phyloP scores from a whole-genome alignment of 495 filamentous ascomycete species.

The Hypoxylon perforatum region DNA sequence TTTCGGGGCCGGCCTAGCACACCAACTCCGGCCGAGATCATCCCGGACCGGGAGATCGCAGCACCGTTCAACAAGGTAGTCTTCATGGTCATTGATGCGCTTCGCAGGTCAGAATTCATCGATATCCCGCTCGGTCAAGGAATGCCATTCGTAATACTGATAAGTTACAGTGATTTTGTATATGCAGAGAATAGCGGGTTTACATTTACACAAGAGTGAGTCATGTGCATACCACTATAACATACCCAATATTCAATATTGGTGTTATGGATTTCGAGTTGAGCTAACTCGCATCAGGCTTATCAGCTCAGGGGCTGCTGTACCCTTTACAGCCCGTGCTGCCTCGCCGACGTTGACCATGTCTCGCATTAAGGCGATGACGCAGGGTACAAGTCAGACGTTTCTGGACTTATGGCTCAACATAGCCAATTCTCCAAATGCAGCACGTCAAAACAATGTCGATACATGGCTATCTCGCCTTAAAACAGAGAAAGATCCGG shows the following conservation, averaged over 20 bases:
- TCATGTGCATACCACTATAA: no score
- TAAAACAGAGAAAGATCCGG: neutral
- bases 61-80: constrained; percentile 19
- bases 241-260: neutral
- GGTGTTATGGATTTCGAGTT: neutral
- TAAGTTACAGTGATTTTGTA: constrained; percentile 5
- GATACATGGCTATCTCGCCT: constrained; percentile 8
- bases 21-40: neutral
- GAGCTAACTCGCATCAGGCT: neutral
- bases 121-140: neutral
- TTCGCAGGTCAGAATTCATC: neutral
- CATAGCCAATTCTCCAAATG: neutral
- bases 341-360: constrained; percentile 11
- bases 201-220: constrained; percentile 5
- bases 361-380: constrained; percentile 15
- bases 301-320: constrained; percentile 10
- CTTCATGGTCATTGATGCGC: constrained; percentile 18
- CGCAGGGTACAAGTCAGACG: constrained; percentile 10
- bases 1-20: neutral
- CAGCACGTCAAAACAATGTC: neutral
- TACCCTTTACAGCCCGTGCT: constrained; percentile 7
- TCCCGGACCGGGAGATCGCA: neutral
- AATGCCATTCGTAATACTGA: no score
- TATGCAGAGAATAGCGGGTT: constrained; percentile 8
- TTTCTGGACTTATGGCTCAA: constrained; percentile 14